These are phyloP conservation scores for Anthracocystis walkeri DNA, from an alignment of 1,284 basidiomycete species.

Conservation along the genomic window DNA sequence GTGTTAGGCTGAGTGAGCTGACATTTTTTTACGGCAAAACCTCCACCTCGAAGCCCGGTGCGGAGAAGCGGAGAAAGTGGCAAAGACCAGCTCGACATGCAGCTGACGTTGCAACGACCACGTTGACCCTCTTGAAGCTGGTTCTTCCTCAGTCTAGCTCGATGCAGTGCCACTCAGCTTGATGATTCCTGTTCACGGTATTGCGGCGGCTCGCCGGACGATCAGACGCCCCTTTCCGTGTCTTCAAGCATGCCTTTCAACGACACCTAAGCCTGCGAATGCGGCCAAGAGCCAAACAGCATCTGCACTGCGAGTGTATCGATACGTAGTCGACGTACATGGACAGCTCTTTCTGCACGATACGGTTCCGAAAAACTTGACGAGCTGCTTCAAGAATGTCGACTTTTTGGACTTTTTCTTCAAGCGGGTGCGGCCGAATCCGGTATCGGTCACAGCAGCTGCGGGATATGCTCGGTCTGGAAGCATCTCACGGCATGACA, in stretches of 20 bases:
- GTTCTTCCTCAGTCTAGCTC: not conserved
- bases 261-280: not conserved
- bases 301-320: constrained; percentile 53
- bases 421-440: constrained; percentile 41
- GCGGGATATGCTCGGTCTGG: constrained; percentile 11
- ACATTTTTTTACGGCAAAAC: not conserved
- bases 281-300: not conserved
- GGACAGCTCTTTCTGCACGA: constrained; percentile 69
- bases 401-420: constrained; percentile 62
- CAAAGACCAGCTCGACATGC: not conserved
- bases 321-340: constrained; percentile 67
- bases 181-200: not conserved
- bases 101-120: not conserved
- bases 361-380: constrained; percentile 67
- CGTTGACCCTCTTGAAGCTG: not conserved
- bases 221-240: not conserved
- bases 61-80: not conserved
- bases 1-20: not conserved
- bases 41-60: not conserved
- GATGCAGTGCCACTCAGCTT: not conserved
- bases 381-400: constrained; percentile 56
- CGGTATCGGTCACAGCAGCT: constrained; percentile 9
- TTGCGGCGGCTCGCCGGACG: not conserved
- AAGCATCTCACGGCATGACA: constrained; percentile 32
- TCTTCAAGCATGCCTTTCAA: not conserved